These are phyloP conservation scores for Wakefieldia striispora DNA, from an alignment of 768 basidiomycete genomes.

Conservation along the genomic window DNA sequence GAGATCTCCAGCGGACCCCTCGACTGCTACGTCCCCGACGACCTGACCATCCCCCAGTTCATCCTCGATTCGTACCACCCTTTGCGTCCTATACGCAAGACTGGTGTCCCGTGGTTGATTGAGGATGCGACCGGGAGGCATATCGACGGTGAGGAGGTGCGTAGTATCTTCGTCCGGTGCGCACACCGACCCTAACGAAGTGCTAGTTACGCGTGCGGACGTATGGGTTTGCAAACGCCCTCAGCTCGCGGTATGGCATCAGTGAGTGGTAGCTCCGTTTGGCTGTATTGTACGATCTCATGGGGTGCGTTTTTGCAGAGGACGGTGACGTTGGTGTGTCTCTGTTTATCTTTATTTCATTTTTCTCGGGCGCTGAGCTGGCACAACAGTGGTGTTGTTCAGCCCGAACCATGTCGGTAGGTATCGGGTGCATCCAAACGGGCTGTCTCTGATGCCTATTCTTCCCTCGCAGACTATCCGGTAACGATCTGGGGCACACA, in stretches of 20 bases:
- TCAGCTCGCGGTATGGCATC: slow-evolving; percentile 47
- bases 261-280: slow-evolving; percentile 31
- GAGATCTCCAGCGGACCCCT: slow-evolving; percentile 28
- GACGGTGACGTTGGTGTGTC: slow-evolving; percentile 51
- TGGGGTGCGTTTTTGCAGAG: slow-evolving; percentile 30
- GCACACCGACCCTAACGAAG: background rate
- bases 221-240: slow-evolving; percentile 51
- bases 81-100: slow-evolving; percentile 44
- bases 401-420: slow-evolving; percentile 64
- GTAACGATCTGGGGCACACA: slow-evolving; percentile 59
- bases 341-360: background rate
- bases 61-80: slow-evolving; percentile 48
- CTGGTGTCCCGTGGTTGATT: slow-evolving; percentile 53
- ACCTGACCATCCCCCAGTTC: slow-evolving; percentile 67
- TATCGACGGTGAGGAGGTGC: slow-evolving; percentile 48
- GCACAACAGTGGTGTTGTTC: slow-evolving; percentile 52
- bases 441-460: background rate
- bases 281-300: background rate
- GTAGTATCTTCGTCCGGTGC: slow-evolving; percentile 5
- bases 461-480: slow-evolving; percentile 46
- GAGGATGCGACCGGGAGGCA: slow-evolving; percentile 51
- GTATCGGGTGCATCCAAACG: slow-evolving; percentile 6
- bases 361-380: slow-evolving; percentile 3
- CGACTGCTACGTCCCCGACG: slow-evolving; percentile 51
- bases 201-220: slow-evolving; percentile 42